Evolutionary conservation across 768 basidiomycete genomes (phyloP), one percentile per base, ranked within the genome.

Genomic region (Boletus edulis): DNA sequence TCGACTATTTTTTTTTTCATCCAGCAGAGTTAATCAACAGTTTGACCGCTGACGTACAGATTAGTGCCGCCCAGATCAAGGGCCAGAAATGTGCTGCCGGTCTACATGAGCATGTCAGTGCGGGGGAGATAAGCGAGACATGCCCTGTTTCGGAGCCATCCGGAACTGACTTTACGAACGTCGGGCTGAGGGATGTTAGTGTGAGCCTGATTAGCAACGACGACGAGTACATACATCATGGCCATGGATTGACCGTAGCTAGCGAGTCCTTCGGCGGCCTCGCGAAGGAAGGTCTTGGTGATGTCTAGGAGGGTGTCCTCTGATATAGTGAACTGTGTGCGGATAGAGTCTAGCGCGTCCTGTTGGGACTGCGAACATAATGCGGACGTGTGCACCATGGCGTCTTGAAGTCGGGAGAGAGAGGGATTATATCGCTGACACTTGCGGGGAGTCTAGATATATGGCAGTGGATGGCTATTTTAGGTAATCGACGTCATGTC

Each of bases 31-130:
- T 5, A 27, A 53, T 12, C 3, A 14, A 37, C 14, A 35, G 24
- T 35, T 8, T 1, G 35, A n/a, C 2, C 6, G 11, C 18, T 11
- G 44, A 77, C 89, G 69, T 73, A 97, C 90, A 99, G 81, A 69
- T 99, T 99, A 22, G 97, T 99, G 52, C 97, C 97, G 39, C 97
- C 97, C 18, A 99, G 82, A 76, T 99, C 96, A 18, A 98, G 80
- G 5, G 97, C 95, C 50, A 98, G 83, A 73, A 97, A 99, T 7
- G 94, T 96, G 43, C 94, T 97, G 63, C 46, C 48, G 48, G 54
- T 43, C 31, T 13, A 51, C 34, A 40, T 65, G 46, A 66, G 54
- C 20, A 47, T 29, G 32, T 42, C 46, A 42, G 48, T 46, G 34
- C 22, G 32, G 34, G 24, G 42, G 9, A 27, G 40, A 34, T 38